Percentiles rank a stretch among this genome's conserved stretches.
These are phyloP conservation scores for Melampsora larici-populina DNA, from an alignment of 1,284 basidiomycete species.

Conservation along the genomic window DNA sequence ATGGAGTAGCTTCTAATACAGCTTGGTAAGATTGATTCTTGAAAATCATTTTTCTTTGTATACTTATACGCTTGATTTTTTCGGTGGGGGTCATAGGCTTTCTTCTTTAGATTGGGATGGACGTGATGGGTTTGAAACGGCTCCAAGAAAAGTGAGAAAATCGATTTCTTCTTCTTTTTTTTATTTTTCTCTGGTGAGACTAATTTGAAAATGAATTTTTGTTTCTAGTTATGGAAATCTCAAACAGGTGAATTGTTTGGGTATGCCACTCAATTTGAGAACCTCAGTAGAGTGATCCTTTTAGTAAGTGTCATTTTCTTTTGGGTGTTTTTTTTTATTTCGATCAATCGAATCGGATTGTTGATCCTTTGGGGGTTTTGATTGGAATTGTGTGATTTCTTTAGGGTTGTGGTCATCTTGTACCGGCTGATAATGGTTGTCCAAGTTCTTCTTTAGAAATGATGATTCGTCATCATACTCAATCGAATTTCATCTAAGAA, in stretches of 20 bases:
- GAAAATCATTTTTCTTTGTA: too few species aligned
- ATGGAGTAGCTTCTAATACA: slow-evolving; percentile 13
- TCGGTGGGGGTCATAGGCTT: too few species aligned
- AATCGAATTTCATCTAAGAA: neutral
- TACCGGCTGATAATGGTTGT: slow-evolving; percentile 17
- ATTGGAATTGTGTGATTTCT: too few species aligned
- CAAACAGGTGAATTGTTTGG: slow-evolving; percentile 4
- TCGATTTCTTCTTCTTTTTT: neutral
- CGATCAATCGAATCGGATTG: neutral
- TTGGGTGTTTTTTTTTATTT: neutral
- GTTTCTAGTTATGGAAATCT: slow-evolving; percentile 6
- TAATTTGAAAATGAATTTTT: too few species aligned
- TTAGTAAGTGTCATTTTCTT: neutral
- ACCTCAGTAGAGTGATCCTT: slow-evolving; percentile 6
- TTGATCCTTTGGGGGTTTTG: neutral
- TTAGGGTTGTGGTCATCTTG: slow-evolving; percentile 27
- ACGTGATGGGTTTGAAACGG: neutral
- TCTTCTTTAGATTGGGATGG: slow-evolving; percentile 14
- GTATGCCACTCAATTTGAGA: slow-evolving; percentile 8
- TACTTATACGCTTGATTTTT: too few species aligned
- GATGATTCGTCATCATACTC: slow-evolving; percentile 10
- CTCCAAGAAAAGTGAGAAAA: neutral
- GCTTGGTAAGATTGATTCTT: slow-evolving; percentile 2
- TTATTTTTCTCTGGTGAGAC: too few species aligned
- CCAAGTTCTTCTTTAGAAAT: slow-evolving; percentile 8